phyloP scores from a whole-genome alignment of 75 land plant genomes.

The Azolla pinnata region DNA sequence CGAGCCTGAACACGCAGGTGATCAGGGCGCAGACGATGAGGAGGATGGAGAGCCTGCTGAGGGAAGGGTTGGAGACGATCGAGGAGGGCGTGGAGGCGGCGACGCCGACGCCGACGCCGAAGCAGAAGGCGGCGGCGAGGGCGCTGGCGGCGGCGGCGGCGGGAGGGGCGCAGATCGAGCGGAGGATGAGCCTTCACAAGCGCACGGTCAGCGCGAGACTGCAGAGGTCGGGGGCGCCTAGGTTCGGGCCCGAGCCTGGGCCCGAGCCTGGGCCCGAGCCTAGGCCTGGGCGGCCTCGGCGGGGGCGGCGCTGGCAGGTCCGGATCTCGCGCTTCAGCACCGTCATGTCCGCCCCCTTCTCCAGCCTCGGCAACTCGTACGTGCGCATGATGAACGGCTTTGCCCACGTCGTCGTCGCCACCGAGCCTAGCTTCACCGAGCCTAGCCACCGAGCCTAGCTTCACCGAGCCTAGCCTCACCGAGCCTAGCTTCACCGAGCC shows the following conservation, averaged over 20 bases:
- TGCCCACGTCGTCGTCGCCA: too few species aligned
- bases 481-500: too few species aligned
- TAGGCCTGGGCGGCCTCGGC: too few species aligned
- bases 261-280: too few species aligned
- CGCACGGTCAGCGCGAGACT: slow-evolving; percentile 1
- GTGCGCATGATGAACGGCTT: slow-evolving; percentile 7
- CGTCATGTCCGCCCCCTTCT: not conserved
- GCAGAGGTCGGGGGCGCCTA: too few species aligned
- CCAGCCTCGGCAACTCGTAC: not conserved
- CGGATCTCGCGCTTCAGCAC: slow-evolving; percentile 4
- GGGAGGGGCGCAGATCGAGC: not conserved
- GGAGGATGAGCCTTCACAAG: slow-evolving; percentile 1
- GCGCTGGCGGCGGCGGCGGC: too few species aligned
- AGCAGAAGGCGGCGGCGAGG: not conserved
- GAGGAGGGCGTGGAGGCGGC: not conserved
- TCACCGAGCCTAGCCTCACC: too few species aligned
- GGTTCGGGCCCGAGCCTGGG: too few species aligned
- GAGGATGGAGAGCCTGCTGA: slow-evolving; percentile 3
- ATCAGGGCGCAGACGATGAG: not conserved
- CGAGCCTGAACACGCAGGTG: not conserved
- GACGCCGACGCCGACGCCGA: slow-evolving; percentile 1
- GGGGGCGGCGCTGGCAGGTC: not conserved
- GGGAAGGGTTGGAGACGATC: not conserved
- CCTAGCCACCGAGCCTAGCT: too few species aligned
- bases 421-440: too few species aligned